Base-by-base conservation (phyloP, 2,329 filamentous ascomycete genomes). In the Fusarium armeniacum region DNA sequence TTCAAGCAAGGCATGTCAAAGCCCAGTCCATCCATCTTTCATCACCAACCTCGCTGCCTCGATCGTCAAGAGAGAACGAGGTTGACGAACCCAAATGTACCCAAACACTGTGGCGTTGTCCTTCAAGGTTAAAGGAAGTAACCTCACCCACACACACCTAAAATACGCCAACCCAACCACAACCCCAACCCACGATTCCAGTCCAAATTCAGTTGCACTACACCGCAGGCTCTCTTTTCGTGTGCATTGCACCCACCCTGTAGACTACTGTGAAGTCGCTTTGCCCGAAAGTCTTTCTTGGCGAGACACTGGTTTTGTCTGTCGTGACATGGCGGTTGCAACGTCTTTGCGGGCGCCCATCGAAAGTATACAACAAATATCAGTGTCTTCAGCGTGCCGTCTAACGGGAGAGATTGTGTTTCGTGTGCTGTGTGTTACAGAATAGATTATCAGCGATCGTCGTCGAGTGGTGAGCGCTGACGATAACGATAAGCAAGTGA, bases 231-330 rank as follows among this genome's bases (percentile, higher is more conserved):
- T 53, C 28, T 46, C 36, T 41, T 35, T 54, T 20, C 28, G 26
- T 26, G 30, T 52, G 30, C 26, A 24, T 13, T 58, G 36, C 54
- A 61, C 36, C 26, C 26, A 40, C 49, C 26, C 53, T 62, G 57
- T 59, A 20, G 20, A 20, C 20, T 20, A 62, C 22, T 28, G 50
- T 41, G 52, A 60, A 56, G 38, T 70, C 67, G 62, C 62, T 47
- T 43, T 67, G 67, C 36, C 62, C 67, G 61, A 67, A 50, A 44
- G 46, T 51, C 43, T 38, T 64, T 32, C 64, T 68, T 58, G 53
- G 67, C 61, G 38, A 62, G 54, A 68, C 44, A 58, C 58, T 73
- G 28, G 28, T 55, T 59, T 69, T 65, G 50, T 60, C 56, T 56
- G 50, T 47, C 54, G 52, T 33, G 13, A 12, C 16, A 56, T 38